Evolutionary conservation across 1,284 basidiomycete genomes (phyloP).

Genomic region (Coniferiporia sulphurascens): DNA sequence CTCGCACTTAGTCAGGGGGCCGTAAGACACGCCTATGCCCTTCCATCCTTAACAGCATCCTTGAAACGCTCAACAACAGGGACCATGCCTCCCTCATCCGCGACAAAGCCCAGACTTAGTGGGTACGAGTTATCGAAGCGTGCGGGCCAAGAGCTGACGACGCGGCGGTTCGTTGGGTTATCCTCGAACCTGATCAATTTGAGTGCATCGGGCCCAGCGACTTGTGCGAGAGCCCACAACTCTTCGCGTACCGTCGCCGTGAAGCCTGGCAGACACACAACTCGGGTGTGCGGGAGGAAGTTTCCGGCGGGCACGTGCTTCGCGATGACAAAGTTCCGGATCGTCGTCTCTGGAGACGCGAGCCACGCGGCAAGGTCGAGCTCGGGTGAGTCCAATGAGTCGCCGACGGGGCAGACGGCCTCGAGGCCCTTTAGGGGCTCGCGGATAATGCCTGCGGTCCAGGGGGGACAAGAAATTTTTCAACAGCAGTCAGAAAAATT

Average conservation of each 20-base stretch:
- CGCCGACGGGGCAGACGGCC: conserved; percentile 50
- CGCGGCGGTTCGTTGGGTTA: conserved; percentile 36
- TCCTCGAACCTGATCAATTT: conserved; percentile 39
- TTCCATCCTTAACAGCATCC: conserved; percentile 28
- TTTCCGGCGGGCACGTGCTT: conserved; percentile 43
- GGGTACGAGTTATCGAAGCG: conserved; percentile 42
- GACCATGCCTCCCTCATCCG: conserved; percentile 44
- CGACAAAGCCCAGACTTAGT: conserved; percentile 38
- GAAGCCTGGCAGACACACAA: conserved; percentile 47
- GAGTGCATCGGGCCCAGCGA: conserved; percentile 37
- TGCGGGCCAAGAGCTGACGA: conserved; percentile 46
- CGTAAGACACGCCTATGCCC: background rate
- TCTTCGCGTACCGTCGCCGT: conserved; percentile 43
- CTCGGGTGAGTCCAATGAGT: conserved; percentile 38
- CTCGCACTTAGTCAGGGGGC: no score
- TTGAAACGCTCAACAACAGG: conserved; percentile 39
- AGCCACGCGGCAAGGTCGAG: conserved; percentile 50
- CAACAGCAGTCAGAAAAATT: background rate
- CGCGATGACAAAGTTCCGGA: conserved; percentile 51
- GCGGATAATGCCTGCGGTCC: conserved; percentile 47
- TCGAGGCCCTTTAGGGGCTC: conserved; percentile 53
- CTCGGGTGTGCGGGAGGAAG: conserved; percentile 47
- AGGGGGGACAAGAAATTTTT: background rate
- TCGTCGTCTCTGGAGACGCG: conserved; percentile 47
- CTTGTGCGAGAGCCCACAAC: conserved; percentile 37